Percentiles rank a stretch among this genome's conserved stretches.
phyloP scores from a whole-genome alignment of 225 moss, liverwort and hornwort genomes.

The Sphagnum contortum region DNA sequence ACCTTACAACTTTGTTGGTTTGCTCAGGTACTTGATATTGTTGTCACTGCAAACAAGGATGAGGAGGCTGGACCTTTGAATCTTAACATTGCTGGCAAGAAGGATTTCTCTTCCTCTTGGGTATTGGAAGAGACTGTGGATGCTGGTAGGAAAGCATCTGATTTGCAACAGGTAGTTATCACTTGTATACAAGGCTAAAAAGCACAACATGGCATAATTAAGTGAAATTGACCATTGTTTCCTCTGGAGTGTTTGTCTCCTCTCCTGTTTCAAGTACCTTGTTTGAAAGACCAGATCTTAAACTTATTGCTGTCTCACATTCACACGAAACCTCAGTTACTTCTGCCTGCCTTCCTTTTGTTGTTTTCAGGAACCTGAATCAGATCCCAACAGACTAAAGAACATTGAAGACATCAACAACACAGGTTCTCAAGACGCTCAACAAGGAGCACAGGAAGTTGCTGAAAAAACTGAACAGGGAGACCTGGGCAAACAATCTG shows the following conservation, averaged over 20 bases:
- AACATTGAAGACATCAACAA: conserved; percentile 1
- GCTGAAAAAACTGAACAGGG: conserved; percentile 2
- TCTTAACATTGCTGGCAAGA: conserved; percentile 15
- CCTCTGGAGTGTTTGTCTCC: conserved; percentile 4
- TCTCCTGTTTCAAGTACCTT: conserved; percentile 21
- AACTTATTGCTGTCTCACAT: background rate
- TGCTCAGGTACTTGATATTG: conserved; percentile 18
- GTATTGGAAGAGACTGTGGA: conserved; percentile 12
- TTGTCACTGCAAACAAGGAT: conserved; percentile 13
- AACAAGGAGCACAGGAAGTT: conserved; percentile 4
- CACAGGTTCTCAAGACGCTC: background rate
- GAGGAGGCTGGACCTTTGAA: conserved; percentile 18
- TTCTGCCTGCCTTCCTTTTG: background rate
- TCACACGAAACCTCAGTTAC: background rate
- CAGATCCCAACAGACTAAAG: conserved; percentile 7
- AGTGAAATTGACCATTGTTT: background rate
- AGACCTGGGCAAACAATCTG: background rate
- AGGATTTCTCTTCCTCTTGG: conserved; percentile 32
- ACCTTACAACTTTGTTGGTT: conserved; percentile 1
- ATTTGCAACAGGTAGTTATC: conserved; percentile 6
- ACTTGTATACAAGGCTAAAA: conserved; percentile 9
- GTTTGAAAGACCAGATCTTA: conserved; percentile 10
- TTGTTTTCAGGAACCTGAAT: conserved; percentile 2
- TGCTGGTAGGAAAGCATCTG: conserved; percentile 3
- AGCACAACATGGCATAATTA: background rate